Base-by-base conservation (phyloP, 2,329 filamentous ascomycete genomes). In the Biscogniauxia marginata region DNA sequence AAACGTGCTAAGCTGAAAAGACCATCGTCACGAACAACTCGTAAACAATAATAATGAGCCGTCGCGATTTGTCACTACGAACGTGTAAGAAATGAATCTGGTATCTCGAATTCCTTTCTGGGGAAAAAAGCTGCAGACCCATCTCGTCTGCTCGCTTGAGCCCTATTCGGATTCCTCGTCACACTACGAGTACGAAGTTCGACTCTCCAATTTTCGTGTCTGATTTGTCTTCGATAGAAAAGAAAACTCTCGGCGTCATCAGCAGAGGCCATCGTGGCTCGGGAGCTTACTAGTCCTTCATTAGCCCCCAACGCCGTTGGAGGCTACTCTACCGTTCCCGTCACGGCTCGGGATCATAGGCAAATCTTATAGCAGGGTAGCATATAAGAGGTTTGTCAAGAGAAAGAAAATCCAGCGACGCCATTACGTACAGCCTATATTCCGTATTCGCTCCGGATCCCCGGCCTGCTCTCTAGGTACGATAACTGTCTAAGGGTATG, bases 211-310 rank as follows among this genome's bases (percentile, higher is more conserved):
- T 25, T 20, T 7, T 23, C 46, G 20, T 49, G 24, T 44, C 45
- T 45, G n/a, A 20, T 46, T 30, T 24, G 34, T 21, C 24, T 44
- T 53, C 34, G 13, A 24, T 30, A 21, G 25, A 34, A 34, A 9
- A 21, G 25, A 34, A 34, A 9, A 39, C 19, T 52, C 43, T 46
- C 39, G 19, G 60, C 57, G 20, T n/a, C 22, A 7, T 25, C 25
- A 46, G 19, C 50, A 22, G 34, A 39, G 30, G 30, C 30, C 30
- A 39, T 57, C 53, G 57, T 57, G 52, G 50, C 30, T 56, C 58
- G 57, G 59, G 23, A 59, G 54, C 51, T 60, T 57, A 57, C 53
- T 55, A 56, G 46, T 20, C 34, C 45, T 24, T 58, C 48, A 63
- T 61, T 62, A 54, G 59, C 52, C 34, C 49, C 50, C 21, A 9